Conservation (phyloP, 129 eudicot species). For the Chrysanthemum makinoi region DNA sequence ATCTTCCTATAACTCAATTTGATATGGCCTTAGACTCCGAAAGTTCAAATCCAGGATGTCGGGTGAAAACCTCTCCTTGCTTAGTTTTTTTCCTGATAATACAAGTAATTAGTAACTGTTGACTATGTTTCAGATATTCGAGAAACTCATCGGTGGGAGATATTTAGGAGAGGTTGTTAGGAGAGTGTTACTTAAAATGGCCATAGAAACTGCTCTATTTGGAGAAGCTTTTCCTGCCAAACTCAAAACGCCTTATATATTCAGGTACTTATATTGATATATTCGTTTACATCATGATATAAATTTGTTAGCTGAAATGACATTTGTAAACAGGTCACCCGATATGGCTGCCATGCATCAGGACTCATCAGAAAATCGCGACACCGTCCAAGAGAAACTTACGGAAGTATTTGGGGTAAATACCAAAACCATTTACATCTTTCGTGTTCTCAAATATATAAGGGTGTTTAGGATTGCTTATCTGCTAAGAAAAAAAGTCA, state of each 20-base stretch:
- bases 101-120: not conserved
- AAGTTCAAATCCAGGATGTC: slow-evolving; percentile 59
- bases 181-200: slow-evolving; percentile 71
- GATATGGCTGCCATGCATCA: slow-evolving; percentile 86
- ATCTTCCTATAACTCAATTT: slow-evolving; percentile 72
- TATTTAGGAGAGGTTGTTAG: slow-evolving; percentile 78
- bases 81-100: not conserved
- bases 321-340: slow-evolving; percentile 42
- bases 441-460: too few relatives aligned
- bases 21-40: slow-evolving; percentile 60
- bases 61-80: slow-evolving; percentile 31
- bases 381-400: slow-evolving; percentile 61
- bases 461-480: too few relatives aligned
- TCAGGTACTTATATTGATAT: slow-evolving; percentile 38
- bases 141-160: slow-evolving; percentile 69
- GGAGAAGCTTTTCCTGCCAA: slow-evolving; percentile 56
- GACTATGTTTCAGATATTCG: slow-evolving; percentile 42
- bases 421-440: not conserved
- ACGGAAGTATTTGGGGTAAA: slow-evolving; percentile 51
- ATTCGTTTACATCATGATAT: not conserved
- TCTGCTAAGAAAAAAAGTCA: too few relatives aligned
- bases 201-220: slow-evolving; percentile 61
- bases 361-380: slow-evolving; percentile 71
- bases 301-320: not conserved
- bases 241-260: slow-evolving; percentile 50